Evolutionary conservation across 495 filamentous ascomycete species (phyloP).

Genomic region (Trichoderma asperelloides): DNA sequence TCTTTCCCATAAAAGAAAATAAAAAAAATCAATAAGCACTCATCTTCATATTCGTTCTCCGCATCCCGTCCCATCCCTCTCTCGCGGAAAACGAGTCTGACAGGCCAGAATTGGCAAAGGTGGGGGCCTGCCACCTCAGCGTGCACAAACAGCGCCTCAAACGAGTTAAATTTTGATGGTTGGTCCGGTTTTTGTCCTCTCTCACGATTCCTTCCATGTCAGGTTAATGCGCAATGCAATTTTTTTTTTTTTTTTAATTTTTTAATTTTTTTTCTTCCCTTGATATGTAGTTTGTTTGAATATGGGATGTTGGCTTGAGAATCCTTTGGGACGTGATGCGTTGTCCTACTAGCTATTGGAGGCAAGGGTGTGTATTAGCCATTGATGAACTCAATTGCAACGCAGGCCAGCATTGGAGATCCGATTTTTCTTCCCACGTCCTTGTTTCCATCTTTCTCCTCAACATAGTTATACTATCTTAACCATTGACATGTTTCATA

Average conservation of each 20-base stretch:
- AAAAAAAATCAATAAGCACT: background rate
- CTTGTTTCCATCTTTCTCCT: conserved; percentile 5
- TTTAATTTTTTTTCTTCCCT: background rate
- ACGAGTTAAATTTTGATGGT: background rate
- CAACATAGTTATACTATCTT: background rate
- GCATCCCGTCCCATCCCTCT: background rate
- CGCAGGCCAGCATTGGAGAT: conserved; percentile 33
- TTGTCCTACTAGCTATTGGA: background rate
- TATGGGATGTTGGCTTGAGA: too few relatives aligned
- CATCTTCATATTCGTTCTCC: background rate
- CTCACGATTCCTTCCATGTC: background rate
- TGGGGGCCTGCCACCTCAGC: conserved; percentile 3
- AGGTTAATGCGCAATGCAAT: background rate
- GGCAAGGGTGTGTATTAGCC: conserved; percentile 9
- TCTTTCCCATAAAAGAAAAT: too few relatives aligned
- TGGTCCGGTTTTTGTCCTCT: background rate
- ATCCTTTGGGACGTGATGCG: conserved; percentile 2
- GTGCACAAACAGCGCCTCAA: background rate
- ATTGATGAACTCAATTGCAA: conserved; percentile 17
- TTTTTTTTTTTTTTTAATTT: background rate
- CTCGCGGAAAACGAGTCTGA: background rate
- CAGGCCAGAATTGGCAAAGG: background rate
- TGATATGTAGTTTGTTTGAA: too few relatives aligned
- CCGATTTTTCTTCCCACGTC: conserved; percentile 20
- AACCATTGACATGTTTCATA: background rate